These are phyloP conservation scores for Bipolaris cookei DNA, from an alignment of 2,329 filamentous ascomycete species.

Conservation along the genomic window DNA sequence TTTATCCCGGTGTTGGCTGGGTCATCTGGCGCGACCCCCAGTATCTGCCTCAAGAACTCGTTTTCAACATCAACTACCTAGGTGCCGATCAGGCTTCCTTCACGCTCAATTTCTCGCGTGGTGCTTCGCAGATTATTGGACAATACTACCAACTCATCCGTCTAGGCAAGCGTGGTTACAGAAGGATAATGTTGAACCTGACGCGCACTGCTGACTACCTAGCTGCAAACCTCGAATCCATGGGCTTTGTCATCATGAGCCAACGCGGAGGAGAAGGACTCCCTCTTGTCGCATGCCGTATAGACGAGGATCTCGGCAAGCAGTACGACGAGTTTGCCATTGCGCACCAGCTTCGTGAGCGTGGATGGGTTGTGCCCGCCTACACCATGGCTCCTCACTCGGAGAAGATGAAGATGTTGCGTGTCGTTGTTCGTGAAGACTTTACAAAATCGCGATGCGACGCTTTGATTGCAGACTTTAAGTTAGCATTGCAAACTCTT, in stretches of 20 bases:
- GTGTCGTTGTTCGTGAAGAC: slow-evolving; percentile 91
- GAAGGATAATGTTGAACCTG: slow-evolving; percentile 91
- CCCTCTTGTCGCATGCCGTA: slow-evolving; percentile 87
- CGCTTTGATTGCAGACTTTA: slow-evolving; percentile 76
- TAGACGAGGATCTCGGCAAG: slow-evolving; percentile 63
- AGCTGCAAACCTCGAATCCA: slow-evolving; percentile 69
- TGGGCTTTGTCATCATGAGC: slow-evolving; percentile 90
- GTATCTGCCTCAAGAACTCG: slow-evolving; percentile 75
- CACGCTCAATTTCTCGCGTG: slow-evolving; percentile 97
- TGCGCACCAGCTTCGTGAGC: slow-evolving; percentile 83
- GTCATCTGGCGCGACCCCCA: slow-evolving; percentile 83
- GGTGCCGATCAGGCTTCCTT: slow-evolving; percentile 95
- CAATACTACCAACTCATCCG: slow-evolving; percentile 98
- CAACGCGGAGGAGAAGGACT: slow-evolving; percentile 77
- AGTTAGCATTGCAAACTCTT: slow-evolving; percentile 73
- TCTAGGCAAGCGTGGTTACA: slow-evolving; percentile 89
- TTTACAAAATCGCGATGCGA: slow-evolving; percentile 86
- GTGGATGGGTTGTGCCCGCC: slow-evolving; percentile 92
- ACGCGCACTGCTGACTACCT: slow-evolving; percentile 91
- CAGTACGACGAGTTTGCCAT: slow-evolving; percentile 62
- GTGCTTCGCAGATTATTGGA: slow-evolving; percentile 90
- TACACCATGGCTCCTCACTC: slow-evolving; percentile 97
- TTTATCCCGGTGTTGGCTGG: slow-evolving; percentile 93
- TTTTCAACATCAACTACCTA: slow-evolving; percentile 99
- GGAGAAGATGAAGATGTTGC: slow-evolving; percentile 83